Evolutionary conservation across 164 flowering plant genomes (phyloP).

Genomic region (Kalanchoe fedtschenkoi): DNA sequence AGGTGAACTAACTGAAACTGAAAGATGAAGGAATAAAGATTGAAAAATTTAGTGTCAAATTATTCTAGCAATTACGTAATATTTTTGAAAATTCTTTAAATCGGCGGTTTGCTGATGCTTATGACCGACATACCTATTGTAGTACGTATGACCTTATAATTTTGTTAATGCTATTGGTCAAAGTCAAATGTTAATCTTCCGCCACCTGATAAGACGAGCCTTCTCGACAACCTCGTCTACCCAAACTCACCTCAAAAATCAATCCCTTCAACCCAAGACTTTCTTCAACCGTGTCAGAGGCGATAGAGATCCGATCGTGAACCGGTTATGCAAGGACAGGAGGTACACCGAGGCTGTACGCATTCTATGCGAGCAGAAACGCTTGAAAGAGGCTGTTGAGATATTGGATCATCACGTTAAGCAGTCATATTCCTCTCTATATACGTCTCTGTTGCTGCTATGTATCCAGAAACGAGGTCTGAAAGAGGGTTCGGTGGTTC

Average conservation of each 20-base stretch:
- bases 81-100: too few relatives aligned
- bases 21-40: too few relatives aligned
- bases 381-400: conserved; percentile 18
- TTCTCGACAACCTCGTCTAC: not conserved
- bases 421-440: conserved; percentile 13
- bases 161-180: not conserved
- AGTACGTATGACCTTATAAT: too few relatives aligned
- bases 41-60: too few relatives aligned
- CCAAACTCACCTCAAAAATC: not conserved
- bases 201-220: not conserved
- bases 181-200: not conserved
- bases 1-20: too few relatives aligned
- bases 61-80: too few relatives aligned
- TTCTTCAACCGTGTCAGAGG: conserved; percentile 16
- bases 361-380: conserved; percentile 16
- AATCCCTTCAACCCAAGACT: conserved; percentile 8
- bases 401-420: conserved; percentile 8
- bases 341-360: conserved; percentile 18
- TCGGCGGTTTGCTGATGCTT: too few relatives aligned
- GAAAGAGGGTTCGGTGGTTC: conserved; percentile 17
- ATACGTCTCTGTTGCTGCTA: conserved; percentile 14
- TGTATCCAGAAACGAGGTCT: conserved; percentile 19
- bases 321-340: conserved; percentile 10
- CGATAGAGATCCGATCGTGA: conserved; percentile 3
- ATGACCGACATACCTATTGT: too few relatives aligned